Conservation (phyloP, 495 filamentous ascomycete species). For the Aspergillus funiculosus region DNA sequence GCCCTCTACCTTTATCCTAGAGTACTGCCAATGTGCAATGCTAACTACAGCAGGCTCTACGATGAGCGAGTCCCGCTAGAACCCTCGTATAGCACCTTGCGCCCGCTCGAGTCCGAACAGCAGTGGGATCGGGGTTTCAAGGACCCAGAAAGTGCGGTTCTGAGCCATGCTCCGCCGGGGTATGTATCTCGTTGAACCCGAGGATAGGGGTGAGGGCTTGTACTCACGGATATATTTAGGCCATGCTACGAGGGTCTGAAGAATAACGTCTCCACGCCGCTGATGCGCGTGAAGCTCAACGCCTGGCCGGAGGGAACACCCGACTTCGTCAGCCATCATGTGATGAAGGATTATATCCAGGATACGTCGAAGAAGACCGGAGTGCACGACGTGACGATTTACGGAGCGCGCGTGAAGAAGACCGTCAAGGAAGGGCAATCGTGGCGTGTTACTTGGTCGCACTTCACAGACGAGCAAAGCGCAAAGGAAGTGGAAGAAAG, state of each 20-base stretch:
- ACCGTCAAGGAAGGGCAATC: conserved; percentile 39
- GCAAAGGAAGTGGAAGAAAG: conserved; percentile 23
- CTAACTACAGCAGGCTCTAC: conserved; percentile 39
- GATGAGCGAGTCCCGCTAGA: conserved; percentile 54
- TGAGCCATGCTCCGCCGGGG: conserved; percentile 50
- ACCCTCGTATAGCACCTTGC: conserved; percentile 49
- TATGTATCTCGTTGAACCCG: conserved; percentile 13
- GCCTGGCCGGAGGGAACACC: conserved; percentile 55
- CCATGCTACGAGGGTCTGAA: conserved; percentile 55
- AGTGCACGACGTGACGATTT: conserved; percentile 45
- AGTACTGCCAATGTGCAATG: not conserved
- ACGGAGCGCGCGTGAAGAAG: conserved; percentile 53
- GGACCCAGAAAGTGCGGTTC: conserved; percentile 16
- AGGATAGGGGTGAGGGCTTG: too few species aligned
- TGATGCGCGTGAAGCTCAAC: conserved; percentile 55
- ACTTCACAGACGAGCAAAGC: conserved; percentile 22
- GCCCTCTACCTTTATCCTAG: not conserved
- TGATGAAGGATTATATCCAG: conserved; percentile 55
- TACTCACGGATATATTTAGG: conserved; percentile 27
- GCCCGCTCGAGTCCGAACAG: conserved; percentile 37
- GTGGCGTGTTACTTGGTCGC: conserved; percentile 47
- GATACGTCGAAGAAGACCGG: conserved; percentile 45
- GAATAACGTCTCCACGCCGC: conserved; percentile 59
- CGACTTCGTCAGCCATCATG: conserved; percentile 49
- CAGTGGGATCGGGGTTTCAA: conserved; percentile 17